These are phyloP conservation scores for Auricularia cornea DNA, from an alignment of 768 basidiomycete genomes.

Conservation along the genomic window DNA sequence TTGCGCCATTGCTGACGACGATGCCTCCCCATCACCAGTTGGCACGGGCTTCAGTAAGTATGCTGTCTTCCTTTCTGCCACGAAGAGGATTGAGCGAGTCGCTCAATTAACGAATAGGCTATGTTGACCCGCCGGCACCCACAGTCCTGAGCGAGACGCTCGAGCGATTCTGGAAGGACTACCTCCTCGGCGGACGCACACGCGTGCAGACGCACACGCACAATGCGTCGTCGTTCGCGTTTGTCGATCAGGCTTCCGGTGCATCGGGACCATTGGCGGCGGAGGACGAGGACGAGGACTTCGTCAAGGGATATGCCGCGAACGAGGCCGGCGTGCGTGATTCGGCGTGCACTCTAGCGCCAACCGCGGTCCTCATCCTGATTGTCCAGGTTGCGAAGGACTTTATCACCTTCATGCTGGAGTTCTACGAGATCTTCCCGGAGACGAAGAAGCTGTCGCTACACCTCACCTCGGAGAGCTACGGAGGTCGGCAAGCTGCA, in stretches of 20 bases:
- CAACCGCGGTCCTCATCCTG: too few species aligned
- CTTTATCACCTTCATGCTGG: not conserved
- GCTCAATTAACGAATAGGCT: too few species aligned
- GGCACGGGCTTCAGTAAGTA: not conserved
- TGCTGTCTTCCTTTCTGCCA: too few species aligned
- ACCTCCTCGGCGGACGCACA: not conserved
- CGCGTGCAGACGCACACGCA: not conserved
- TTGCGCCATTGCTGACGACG: too few species aligned
- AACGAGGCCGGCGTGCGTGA: not conserved
- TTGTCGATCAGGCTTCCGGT: not conserved
- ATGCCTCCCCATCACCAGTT: not conserved
- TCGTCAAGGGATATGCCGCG: not conserved
- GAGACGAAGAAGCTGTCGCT: not conserved
- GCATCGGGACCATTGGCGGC: not conserved
- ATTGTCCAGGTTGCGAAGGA: not conserved
- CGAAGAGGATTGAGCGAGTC: too few species aligned
- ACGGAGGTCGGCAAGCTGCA: not conserved
- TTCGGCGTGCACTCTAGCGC: not conserved
- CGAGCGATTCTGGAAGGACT: not conserved
- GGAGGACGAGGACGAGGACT: not conserved
- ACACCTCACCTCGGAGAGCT: not conserved
- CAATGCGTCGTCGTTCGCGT: not conserved
- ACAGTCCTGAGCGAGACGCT: not conserved
- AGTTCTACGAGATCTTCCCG: not conserved
- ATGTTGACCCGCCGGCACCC: not conserved